Evolutionary conservation across 1,284 basidiomycete genomes (phyloP), one percentile per base, ranked within the genome.

Genomic region (Ustilago lituana): DNA sequence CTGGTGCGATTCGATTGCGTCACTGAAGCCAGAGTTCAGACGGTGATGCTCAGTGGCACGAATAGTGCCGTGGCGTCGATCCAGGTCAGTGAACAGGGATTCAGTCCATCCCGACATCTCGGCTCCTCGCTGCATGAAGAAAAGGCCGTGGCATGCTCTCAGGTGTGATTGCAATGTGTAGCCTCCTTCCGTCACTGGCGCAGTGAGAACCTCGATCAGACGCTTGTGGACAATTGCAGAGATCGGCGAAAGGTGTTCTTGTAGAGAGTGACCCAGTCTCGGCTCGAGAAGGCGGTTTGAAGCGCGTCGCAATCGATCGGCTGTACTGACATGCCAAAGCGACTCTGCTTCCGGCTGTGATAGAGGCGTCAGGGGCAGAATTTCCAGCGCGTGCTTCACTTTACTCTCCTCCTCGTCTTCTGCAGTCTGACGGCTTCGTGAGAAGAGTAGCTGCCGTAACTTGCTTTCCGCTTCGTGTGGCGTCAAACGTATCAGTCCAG

Each of bases 31-130:
- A 7, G 62, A 54, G 40, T 65, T 51, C 35, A 71, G 62, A 15
- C 56, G 62, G 23, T 59, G 48, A 4, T 32, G 33, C 31, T 65
- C 44, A 8, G 43, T 27, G 19, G 62, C 67, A 8, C 57, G 47
- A 4, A 47, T 14, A 9, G 39, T 36, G 31, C 60, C 57, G 10
- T 58, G 44, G n/a, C 46, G 57, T 31, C 46, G 39, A 31, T 61
- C 48, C 6, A 71, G 68, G 11, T 62, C 58, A 4, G 26, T 12
- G 27, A 71, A 73, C n/a, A 73, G 44, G 27, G 45, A 22, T 4
- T 59, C 57, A 15, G 43, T 22, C 71, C 71, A 73, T 39, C 55
- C 52, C 6, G 56, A 33, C 43, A 73, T 60, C 32, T 70, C 71
- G 29, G 58, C 45, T 17, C 66, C 71, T 50, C 38, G 54, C 44